These are phyloP conservation scores for Geotrichum carabidarum DNA, from an alignment of 1,139 yeast genomes.

Conservation along the genomic window DNA sequence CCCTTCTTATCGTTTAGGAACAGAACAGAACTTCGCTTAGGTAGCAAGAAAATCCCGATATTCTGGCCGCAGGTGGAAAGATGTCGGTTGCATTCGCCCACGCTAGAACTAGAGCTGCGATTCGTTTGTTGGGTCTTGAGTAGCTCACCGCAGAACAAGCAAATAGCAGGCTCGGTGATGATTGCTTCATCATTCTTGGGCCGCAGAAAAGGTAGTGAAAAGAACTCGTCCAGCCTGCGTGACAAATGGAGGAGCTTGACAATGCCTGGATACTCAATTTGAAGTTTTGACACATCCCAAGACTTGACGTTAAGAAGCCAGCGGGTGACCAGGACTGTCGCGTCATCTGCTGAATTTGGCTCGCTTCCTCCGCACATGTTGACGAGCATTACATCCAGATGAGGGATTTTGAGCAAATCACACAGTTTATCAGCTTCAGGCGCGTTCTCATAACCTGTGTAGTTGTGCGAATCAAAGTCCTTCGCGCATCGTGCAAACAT, in stretches of 20 bases:
- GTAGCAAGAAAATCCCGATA: conserved; percentile 73
- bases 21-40: conserved; percentile 67
- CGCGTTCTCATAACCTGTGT: conserved; percentile 32
- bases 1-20: conserved; percentile 62
- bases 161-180: conserved; percentile 71
- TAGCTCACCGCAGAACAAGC: conserved; percentile 73
- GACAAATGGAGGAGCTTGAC: conserved; percentile 58
- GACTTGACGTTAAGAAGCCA: conserved; percentile 9
- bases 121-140: conserved; percentile 61
- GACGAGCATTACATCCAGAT: conserved; percentile 33
- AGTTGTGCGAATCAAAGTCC: conserved; percentile 41
- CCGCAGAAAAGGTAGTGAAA: conserved; percentile 30
- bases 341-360: conserved; percentile 1
- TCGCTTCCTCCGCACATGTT: conserved; percentile 18
- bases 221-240: conserved; percentile 62
- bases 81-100: conserved; percentile 39
- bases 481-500: conserved; percentile 56
- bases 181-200: conserved; percentile 31
- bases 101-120: conserved; percentile 45
- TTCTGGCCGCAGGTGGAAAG: conserved; percentile 50
- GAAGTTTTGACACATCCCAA: not conserved
- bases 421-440: conserved; percentile 58
- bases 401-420: conserved; percentile 50
- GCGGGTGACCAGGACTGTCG: conserved; percentile 3
- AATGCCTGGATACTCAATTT: conserved; percentile 63